Base-by-base conservation (phyloP, 495 filamentous ascomycete species). In the Apiosordaria backusii region DNA sequence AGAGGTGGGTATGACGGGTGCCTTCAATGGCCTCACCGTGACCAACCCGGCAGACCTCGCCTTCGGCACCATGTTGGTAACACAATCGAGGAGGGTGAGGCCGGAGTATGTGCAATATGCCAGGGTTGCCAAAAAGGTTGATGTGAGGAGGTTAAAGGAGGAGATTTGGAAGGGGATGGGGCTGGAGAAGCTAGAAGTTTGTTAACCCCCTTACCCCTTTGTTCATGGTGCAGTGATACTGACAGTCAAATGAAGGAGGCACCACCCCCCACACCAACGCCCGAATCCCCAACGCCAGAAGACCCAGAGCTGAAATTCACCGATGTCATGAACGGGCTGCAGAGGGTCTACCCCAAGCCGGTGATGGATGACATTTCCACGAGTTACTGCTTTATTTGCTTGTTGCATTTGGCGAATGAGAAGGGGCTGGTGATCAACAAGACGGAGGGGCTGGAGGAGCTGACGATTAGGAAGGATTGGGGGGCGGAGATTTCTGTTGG, bases 61-160 rank as follows among this genome's bases (percentile, higher is more conserved):
- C 22, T 98, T 96, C 76, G 95, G 95, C 0, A 91, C 91, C 7
- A 92, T 97, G 72, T 82, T 99, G 9, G 92, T 99, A n/a, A 97
- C 94, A 13, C 90, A 94, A 74, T 90, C 83, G 67, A 79, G 94
- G 59, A 81, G 95, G 55, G 74, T 94, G 35, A 79, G 94, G 69
- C 96, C 95, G 0, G 95, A 98, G 75, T 98, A 99, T 67, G 92
- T 99, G 27, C 91, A 97, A 74, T 99, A 97, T 75, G 96, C 96
- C 19, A 85, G 93, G 26, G 90, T 96, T 24, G 96, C 96, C 16
- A 99, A 97, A 85, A 99, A 98, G 82, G 96, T 99, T n/a, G 96
- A 99, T 73, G 93, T 98, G 0, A 83, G 94, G 60, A 81, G 92
- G 74, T 79, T 99, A 71, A 99, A 99, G 80, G 90, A 93, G 75